phyloP scores from a whole-genome alignment of 208 protist species.

The Trypanosoma theileri region DNA sequence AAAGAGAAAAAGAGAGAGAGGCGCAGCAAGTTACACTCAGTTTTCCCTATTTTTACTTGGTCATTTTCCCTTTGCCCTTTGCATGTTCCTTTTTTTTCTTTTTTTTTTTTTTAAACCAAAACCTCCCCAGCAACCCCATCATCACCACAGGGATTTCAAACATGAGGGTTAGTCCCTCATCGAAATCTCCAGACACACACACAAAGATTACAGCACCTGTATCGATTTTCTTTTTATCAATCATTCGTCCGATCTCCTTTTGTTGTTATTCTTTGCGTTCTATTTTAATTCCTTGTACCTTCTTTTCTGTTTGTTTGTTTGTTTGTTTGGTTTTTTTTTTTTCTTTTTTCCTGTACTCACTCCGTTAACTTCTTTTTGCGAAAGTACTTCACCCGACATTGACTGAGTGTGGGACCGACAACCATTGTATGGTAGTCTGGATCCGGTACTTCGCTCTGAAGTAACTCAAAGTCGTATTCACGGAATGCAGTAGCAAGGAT shows the following conservation, averaged over 20 bases:
- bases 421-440: constrained; percentile 91
- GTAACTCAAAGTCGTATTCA: constrained; percentile 88
- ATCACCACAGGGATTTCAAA: no score
- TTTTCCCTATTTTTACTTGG: background rate
- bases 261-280: background rate
- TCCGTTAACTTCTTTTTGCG: constrained; percentile 47
- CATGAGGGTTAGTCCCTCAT: no score
- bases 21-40: background rate
- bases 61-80: background rate
- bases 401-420: constrained; percentile 67
- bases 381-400: constrained; percentile 78
- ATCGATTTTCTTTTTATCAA: background rate
- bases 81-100: background rate
- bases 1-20: background rate
- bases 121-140: no score
- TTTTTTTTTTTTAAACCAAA: background rate
- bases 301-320: constrained; percentile 6
- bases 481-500: constrained; percentile 83
- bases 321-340: constrained; percentile 5
- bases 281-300: background rate
- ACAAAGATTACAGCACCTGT: no score
- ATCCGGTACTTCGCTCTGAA: constrained; percentile 60
- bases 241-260: background rate
- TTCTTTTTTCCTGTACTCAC: background rate
- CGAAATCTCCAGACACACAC: no score